A percentile compares a stretch with the other conserved stretches of the same genome.
Evolutionary conservation across 2,329 filamentous ascomycete genomes (phyloP).

Genomic region (Colletotrichum kahawae): DNA sequence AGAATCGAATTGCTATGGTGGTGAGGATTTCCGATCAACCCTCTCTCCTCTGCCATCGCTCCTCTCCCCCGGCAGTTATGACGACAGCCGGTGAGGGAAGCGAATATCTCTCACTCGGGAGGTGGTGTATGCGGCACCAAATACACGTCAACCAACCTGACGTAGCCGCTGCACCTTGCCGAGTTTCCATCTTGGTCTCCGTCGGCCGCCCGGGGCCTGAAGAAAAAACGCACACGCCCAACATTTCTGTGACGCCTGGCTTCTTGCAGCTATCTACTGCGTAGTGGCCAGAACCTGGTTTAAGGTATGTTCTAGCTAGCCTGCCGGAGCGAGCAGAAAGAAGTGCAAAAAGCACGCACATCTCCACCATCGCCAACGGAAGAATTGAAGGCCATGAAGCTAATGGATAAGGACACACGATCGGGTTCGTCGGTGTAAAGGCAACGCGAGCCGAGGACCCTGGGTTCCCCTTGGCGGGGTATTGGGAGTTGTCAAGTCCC

Average conservation of each 20-base stretch:
- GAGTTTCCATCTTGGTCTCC: neutral
- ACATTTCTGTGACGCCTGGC: no score
- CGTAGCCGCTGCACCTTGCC: neutral
- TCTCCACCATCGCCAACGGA: neutral
- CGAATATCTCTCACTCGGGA: neutral
- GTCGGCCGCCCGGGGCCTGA: neutral
- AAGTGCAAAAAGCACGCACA: neutral
- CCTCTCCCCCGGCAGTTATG: neutral
- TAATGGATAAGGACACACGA: neutral
- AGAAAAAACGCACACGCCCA: neutral
- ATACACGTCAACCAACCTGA: neutral
- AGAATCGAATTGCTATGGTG: neutral
- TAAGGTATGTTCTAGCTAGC: neutral
- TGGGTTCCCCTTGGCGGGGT: neutral
- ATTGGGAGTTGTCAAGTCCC: neutral
- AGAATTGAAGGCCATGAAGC: neutral
- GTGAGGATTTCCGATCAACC: neutral
- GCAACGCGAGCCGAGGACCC: constrained; percentile 11
- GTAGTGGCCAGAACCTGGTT: neutral
- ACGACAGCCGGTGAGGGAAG: neutral
- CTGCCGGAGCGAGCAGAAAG: neutral
- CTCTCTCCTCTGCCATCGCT: neutral
- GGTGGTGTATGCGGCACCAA: no score
- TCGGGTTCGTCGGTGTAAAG: neutral
- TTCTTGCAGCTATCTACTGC: neutral